Percentiles rank a stretch among this genome's conserved stretches.
These are phyloP conservation scores for Beauveria australis DNA, from an alignment of 2,329 filamentous ascomycete species.

Conservation along the genomic window DNA sequence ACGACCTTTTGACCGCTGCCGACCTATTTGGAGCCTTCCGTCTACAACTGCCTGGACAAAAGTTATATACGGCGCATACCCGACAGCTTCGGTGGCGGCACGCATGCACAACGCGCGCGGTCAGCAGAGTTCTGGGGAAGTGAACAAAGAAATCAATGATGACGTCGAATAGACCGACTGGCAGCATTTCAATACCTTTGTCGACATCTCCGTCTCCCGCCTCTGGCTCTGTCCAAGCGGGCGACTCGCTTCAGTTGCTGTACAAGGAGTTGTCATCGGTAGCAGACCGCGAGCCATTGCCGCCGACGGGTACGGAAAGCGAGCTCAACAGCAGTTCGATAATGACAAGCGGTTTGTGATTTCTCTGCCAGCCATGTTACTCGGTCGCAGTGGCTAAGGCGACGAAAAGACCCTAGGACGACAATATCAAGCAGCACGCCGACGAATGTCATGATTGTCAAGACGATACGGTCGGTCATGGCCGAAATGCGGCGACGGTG, in stretches of 20 bases:
- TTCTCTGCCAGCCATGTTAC: not conserved
- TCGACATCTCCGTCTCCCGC: not conserved
- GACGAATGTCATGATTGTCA: constrained; percentile 24
- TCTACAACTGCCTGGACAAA: not conserved
- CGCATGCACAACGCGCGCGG: not conserved
- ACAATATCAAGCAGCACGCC: constrained; percentile 8
- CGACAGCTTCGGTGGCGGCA: not conserved
- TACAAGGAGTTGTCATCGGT: constrained; percentile 6
- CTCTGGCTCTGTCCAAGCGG: not conserved
- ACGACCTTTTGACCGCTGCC: not conserved
- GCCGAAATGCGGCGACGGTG: constrained; percentile 15
- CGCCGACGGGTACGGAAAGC: not conserved
- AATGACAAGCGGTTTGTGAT: not conserved
- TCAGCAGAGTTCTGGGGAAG: not conserved
- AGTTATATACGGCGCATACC: not conserved
- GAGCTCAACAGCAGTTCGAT: not conserved
- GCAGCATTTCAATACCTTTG: not conserved
- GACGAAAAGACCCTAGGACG: constrained; percentile 1
- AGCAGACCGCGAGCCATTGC: not conserved
- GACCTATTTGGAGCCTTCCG: not conserved
- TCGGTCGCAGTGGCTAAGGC: not conserved
- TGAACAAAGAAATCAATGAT: not conserved
- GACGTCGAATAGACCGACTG: not conserved
- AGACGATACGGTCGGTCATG: constrained; percentile 24
- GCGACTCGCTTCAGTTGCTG: not conserved